Base-by-base conservation (phyloP, 306 rosid species). In the Arachis stenosperma region DNA sequence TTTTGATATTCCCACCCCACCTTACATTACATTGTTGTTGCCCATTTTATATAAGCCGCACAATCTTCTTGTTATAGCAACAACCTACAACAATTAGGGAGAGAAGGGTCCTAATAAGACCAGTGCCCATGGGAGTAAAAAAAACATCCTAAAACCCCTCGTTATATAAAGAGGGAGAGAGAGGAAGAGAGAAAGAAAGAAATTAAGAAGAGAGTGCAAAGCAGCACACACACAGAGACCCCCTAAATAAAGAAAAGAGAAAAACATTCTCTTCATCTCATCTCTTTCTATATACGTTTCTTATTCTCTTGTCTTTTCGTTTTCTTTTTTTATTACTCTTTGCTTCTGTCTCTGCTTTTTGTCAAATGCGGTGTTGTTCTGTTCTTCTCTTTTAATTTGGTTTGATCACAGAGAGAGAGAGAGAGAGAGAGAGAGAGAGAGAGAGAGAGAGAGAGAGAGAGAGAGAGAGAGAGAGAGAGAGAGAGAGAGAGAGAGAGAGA, bases 321-420 rank as follows among this genome's bases (percentile, higher is more conserved):
- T 30, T 53, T 51, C 53, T 42, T 51, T 6, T 1, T 40, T 63
- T 27, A 10, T 8, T 46, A n/a, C 66, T 53, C 69, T 61, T 69
- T 62, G 60, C 74, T 64, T 60, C 37, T n/a, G 13, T 41, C 14
- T 76, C 52, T 4, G 52, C 52, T 81, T 69, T 76, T 75, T 72
- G 60, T 65, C 9, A 37, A 37, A 10, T 75, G 71, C 36, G 50
- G 36, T 67, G 50, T 60, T 67, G 60, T 61, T 73, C 75, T 79
- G 84, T 69, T 85, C 86, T 69, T 85, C 86, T 75, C 80, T 61
- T 54, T 81, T 66, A 64, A 0, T 50, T 64, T 82, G 75, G 58
- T 78, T 82, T 75, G 58, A 22, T 22, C 27, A 17, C 17, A 75
- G 50, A 44, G 66, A 60, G 82, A 81, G 79, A 77, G 84, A 73